Evolutionary conservation across 2,329 filamentous ascomycete species (phyloP).

Genomic region (Fonsecaea erecta): DNA sequence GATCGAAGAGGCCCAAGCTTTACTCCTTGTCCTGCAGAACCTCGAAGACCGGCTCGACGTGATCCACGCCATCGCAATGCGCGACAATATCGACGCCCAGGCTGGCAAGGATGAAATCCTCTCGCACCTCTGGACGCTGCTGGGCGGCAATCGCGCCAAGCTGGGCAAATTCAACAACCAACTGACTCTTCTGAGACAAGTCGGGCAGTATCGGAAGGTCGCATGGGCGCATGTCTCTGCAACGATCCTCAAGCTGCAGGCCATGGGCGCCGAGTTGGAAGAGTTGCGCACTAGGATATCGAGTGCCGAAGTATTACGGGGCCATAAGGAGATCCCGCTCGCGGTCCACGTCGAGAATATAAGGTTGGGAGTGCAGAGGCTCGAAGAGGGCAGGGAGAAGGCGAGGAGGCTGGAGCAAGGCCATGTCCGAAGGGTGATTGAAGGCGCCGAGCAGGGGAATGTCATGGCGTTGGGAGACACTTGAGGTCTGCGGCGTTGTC

Average conservation of each 20-base stretch:
- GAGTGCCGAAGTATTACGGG: conserved; percentile 52
- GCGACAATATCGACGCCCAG: conserved; percentile 64
- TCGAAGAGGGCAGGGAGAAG: conserved; percentile 67
- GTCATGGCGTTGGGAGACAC: conserved; percentile 10
- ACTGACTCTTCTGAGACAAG: conserved; percentile 66
- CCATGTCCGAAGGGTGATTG: conserved; percentile 58
- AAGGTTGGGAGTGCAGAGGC: conserved; percentile 70
- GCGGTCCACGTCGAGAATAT: conserved; percentile 78
- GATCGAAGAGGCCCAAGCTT: conserved; percentile 70
- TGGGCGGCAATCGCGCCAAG: conserved; percentile 69
- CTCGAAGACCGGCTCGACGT: conserved; percentile 71
- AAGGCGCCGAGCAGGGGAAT: conserved; percentile 39
- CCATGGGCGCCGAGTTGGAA: conserved; percentile 71
- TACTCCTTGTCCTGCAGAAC: conserved; percentile 67
- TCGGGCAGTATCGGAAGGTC: conserved; percentile 67
- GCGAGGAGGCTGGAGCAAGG: conserved; percentile 65
- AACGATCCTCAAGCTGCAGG: conserved; percentile 73
- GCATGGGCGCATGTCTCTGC: conserved; percentile 71
- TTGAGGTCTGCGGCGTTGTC: background rate
- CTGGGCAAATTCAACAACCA: conserved; percentile 67
- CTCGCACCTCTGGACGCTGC: conserved; percentile 71
- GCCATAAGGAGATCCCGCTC: conserved; percentile 61
- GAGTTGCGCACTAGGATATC: conserved; percentile 73
- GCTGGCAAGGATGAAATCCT: conserved; percentile 69
- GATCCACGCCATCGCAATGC: conserved; percentile 71